Conservation (phyloP, 441 rosid genomes). For the Mallotus repandus region DNA sequence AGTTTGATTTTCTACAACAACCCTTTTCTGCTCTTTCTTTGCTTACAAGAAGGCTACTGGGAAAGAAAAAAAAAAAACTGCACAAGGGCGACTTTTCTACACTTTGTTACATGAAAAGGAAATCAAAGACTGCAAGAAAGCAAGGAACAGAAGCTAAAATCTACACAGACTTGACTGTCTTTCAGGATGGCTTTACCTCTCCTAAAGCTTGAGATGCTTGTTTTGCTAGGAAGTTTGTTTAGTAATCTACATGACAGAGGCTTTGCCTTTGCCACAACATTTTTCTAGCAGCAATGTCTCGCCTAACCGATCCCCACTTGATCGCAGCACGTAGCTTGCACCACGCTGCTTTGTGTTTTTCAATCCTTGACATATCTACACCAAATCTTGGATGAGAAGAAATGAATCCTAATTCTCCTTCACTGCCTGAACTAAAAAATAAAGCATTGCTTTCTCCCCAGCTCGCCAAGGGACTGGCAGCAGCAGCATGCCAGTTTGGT, state of each 20-base stretch:
- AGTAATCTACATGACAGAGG: conserved; percentile 23
- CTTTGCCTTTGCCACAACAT: conserved; percentile 17
- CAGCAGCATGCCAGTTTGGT: conserved; percentile 23
- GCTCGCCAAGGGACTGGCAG: not conserved
- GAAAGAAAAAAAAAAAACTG: not conserved
- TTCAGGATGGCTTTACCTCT: conserved; percentile 13
- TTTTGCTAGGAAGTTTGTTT: conserved; percentile 2
- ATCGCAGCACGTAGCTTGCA: conserved; percentile 62
- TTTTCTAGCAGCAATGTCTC: conserved; percentile 36
- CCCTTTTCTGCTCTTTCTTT: conserved; percentile 3
- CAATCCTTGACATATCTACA: conserved; percentile 26
- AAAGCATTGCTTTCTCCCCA: conserved; percentile 27
- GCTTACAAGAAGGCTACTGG: not conserved
- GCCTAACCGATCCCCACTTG: conserved; percentile 28
- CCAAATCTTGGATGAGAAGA: conserved; percentile 29
- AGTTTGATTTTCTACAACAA: not conserved
- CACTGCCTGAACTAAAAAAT: conserved; percentile 16
- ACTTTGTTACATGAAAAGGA: not conserved
- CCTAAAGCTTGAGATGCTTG: conserved; percentile 21
- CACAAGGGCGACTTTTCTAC: conserved; percentile 1
- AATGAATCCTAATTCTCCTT: conserved; percentile 23
- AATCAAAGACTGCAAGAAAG: not conserved
- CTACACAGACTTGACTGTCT: not conserved
- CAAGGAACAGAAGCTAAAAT: not conserved
- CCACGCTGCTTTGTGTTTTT: conserved; percentile 55